These are phyloP conservation scores for Phoma herbarum DNA, from an alignment of 2,329 filamentous ascomycete genomes.

Conservation along the genomic window DNA sequence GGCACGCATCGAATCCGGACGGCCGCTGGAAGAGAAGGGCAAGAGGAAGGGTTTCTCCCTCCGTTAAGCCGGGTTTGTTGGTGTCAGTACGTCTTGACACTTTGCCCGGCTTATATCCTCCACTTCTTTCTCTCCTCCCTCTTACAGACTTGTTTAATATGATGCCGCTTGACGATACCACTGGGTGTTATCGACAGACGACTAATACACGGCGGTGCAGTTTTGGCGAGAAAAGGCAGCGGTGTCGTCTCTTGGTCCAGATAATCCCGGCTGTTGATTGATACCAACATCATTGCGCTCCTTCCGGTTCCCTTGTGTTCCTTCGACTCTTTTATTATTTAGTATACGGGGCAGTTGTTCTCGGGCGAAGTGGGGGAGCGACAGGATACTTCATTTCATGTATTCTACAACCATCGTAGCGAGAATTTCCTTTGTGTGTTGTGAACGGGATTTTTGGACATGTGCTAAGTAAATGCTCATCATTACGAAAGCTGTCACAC, in stretches of 20 bases:
- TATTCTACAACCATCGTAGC: conserved; percentile 54
- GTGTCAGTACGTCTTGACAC: conserved; percentile 32
- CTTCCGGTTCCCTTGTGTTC: conserved; percentile 46
- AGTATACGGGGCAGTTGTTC: conserved; percentile 48
- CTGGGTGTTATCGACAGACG: conserved; percentile 52
- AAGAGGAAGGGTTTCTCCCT: conserved; percentile 99
- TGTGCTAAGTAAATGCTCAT: neutral
- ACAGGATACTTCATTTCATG: conserved; percentile 49
- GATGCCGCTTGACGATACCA: conserved; percentile 51
- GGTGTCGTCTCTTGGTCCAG: conserved; percentile 47
- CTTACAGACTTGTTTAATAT: conserved; percentile 55
- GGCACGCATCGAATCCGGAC: conserved; percentile 88
- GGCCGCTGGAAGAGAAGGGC: conserved; percentile 95
- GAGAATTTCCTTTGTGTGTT: conserved; percentile 52
- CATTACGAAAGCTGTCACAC: conserved; percentile 1
- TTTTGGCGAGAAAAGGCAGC: conserved; percentile 41
- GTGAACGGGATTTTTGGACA: conserved; percentile 5
- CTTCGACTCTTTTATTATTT: conserved; percentile 49
- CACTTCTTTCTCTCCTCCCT: conserved; percentile 49
- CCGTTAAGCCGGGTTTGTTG: conserved; percentile 66
- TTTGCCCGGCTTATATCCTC: conserved; percentile 40
- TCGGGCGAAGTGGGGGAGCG: conserved; percentile 41
- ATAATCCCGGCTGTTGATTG: conserved; percentile 55
- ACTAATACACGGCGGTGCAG: conserved; percentile 47
- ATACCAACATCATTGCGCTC: conserved; percentile 56